Percentiles rank a stretch among this genome's conserved stretches.
phyloP scores from a whole-genome alignment of 495 filamentous ascomycete species.

The Parmelia sp. region DNA sequence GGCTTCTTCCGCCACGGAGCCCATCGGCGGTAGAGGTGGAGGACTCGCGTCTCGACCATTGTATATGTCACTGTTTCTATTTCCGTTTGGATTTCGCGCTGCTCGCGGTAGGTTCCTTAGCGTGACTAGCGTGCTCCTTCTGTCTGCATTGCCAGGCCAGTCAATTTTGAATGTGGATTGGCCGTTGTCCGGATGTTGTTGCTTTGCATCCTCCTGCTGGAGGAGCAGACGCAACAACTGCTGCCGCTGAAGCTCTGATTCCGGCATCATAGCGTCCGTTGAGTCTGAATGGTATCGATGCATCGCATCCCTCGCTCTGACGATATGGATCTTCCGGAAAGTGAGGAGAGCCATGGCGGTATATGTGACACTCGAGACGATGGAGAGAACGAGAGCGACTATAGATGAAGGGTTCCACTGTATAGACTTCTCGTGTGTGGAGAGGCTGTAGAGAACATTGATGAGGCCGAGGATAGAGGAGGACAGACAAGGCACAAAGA shows the following conservation, averaged over 20 bases:
- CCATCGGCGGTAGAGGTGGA: constrained; percentile 9
- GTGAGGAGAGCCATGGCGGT: constrained; percentile 21
- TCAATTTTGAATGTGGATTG: constrained; percentile 22
- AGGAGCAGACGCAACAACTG: constrained; percentile 24
- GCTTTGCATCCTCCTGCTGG: constrained; percentile 17
- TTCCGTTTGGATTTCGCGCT: constrained; percentile 8
- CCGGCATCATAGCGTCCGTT: constrained; percentile 21
- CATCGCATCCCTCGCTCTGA: constrained; percentile 25
- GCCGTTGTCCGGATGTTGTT: constrained; percentile 14
- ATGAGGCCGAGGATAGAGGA: constrained; percentile 24
- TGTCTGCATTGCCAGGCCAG: constrained; percentile 16
- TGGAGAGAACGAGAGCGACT: constrained; percentile 18
- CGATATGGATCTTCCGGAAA: constrained; percentile 25
- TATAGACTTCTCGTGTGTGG: constrained; percentile 11
- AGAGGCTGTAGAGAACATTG: constrained; percentile 19
- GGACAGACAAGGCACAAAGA: constrained; percentile 26
- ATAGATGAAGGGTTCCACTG: constrained; percentile 10
- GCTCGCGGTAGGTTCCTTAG: constrained; percentile 13
- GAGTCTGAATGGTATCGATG: constrained; percentile 20
- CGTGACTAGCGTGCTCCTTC: constrained; percentile 15
- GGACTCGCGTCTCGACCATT: constrained; percentile 5
- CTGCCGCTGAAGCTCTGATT: constrained; percentile 27
- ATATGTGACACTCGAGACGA: constrained; percentile 19
- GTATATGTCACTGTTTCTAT: constrained; percentile 9
- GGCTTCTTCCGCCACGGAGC: constrained; percentile 6